phyloP scores from a whole-genome alignment of 768 basidiomycete species.

The Leucosporidium creatinivorum region DNA sequence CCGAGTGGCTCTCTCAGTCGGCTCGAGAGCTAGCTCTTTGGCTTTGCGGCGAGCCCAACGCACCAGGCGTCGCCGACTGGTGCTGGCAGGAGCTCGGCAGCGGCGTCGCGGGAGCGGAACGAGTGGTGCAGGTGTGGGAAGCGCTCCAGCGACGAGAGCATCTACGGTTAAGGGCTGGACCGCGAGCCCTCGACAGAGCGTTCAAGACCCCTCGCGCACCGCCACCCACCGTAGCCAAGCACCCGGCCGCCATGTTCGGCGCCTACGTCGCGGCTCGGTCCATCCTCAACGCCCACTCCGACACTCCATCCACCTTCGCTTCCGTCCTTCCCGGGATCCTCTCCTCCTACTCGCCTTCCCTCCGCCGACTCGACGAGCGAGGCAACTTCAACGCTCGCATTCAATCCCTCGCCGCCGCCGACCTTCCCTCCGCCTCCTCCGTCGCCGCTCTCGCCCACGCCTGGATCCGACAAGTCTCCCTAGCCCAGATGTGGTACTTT shows the following conservation, averaged over 20 bases:
- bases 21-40: conserved; percentile 18
- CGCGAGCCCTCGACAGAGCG: neutral
- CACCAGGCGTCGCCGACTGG: conserved; percentile 13
- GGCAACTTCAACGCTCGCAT: neutral
- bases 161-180: neutral
- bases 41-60: conserved; percentile 8
- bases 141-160: conserved; percentile 13
- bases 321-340: neutral
- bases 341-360: neutral
- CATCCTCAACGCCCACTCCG: neutral
- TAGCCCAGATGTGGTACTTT: conserved; percentile 20
- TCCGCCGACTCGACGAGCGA: conserved; percentile 3
- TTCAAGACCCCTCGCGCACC: neutral
- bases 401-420: neutral
- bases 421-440: too few relatives aligned
- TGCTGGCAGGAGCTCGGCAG: conserved; percentile 4
- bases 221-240: neutral
- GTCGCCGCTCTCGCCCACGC: neutral
- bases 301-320: conserved; percentile 3
- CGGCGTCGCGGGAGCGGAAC: conserved; percentile 3
- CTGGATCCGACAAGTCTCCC: conserved; percentile 19
- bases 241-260: conserved; percentile 1
- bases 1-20: neutral
- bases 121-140: conserved; percentile 25
- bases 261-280: conserved; percentile 13